These are phyloP conservation scores for Rhododendron kiyosumense DNA, from an alignment of 148 eudicot genomes.

Conservation along the genomic window DNA sequence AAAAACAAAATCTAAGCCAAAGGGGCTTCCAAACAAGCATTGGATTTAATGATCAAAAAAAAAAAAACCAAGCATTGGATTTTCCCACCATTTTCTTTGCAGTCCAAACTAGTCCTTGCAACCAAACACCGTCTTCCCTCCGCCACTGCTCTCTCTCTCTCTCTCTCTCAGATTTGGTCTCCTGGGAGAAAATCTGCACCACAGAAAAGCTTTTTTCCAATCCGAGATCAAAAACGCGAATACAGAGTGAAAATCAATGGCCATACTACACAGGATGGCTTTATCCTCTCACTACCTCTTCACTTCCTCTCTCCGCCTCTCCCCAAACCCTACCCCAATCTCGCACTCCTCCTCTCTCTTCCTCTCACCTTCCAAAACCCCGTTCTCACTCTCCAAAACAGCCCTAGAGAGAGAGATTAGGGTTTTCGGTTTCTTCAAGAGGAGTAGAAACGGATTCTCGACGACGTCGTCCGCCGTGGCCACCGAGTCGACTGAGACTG, in stretches of 20 bases:
- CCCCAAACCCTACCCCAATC: slow-evolving; percentile 17
- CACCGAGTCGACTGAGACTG: slow-evolving; percentile 24
- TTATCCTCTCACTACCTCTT: slow-evolving; percentile 32
- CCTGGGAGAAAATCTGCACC: background rate
- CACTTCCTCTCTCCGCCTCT: slow-evolving; percentile 32
- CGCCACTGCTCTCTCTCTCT: background rate
- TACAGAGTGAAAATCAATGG: slow-evolving; percentile 16
- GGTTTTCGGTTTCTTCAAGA: slow-evolving; percentile 15
- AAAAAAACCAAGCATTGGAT: no score
- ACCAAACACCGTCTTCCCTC: background rate
- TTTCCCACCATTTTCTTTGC: no score
- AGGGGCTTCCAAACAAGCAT: no score
- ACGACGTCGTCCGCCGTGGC: slow-evolving; percentile 33
- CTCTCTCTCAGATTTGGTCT: background rate
- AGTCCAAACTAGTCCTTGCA: no score
- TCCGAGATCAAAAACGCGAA: background rate
- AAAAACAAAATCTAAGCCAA: no score
- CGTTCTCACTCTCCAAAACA: slow-evolving; percentile 19
- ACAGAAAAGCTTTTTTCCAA: background rate
- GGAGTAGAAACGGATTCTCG: slow-evolving; percentile 21
- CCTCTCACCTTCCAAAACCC: slow-evolving; percentile 14
- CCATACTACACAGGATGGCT: slow-evolving; percentile 41
- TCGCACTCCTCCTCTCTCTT: slow-evolving; percentile 2
- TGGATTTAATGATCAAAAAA: no score
- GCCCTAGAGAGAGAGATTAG: slow-evolving; percentile 1